These are phyloP conservation scores for Tolypocladium paradoxum DNA, from an alignment of 2,329 filamentous ascomycete genomes.

Conservation along the genomic window DNA sequence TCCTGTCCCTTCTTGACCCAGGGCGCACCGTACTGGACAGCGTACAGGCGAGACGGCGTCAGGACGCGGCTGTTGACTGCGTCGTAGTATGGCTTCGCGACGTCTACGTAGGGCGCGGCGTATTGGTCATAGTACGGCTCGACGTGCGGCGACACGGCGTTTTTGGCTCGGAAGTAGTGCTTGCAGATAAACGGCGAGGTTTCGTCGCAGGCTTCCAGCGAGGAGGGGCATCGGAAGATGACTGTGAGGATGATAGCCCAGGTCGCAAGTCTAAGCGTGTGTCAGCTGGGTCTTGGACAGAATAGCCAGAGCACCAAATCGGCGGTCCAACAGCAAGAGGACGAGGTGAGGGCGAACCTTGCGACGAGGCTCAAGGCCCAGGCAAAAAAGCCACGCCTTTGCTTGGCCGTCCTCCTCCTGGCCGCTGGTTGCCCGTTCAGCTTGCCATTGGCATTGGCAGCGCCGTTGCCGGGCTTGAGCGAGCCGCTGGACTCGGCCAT, in stretches of 20 bases:
- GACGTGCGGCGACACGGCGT: slow-evolving; percentile 58
- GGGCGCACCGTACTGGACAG: slow-evolving; percentile 65
- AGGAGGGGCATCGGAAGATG: slow-evolving; percentile 71
- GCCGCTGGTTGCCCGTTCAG: slow-evolving; percentile 16
- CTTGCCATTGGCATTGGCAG: slow-evolving; percentile 22
- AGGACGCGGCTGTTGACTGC: slow-evolving; percentile 53
- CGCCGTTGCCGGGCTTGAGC: slow-evolving; percentile 28
- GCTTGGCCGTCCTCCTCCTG: slow-evolving; percentile 12
- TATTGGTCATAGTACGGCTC: slow-evolving; percentile 81
- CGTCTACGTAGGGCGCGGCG: slow-evolving; percentile 70
- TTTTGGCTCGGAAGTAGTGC: slow-evolving; percentile 62
- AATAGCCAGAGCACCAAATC: background rate
- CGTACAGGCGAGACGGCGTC: slow-evolving; percentile 55
- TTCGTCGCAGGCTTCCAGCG: slow-evolving; percentile 54
- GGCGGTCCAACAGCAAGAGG: background rate
- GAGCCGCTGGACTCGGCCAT: slow-evolving; percentile 25
- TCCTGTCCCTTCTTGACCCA: slow-evolving; percentile 55
- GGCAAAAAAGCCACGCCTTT: slow-evolving; percentile 16
- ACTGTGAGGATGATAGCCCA: slow-evolving; percentile 82
- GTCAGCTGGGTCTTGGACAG: background rate
- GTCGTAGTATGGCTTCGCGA: slow-evolving; percentile 65
- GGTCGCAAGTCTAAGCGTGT: slow-evolving; percentile 51
- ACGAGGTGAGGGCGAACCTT: slow-evolving; percentile 33
- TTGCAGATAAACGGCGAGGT: slow-evolving; percentile 70
- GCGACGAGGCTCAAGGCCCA: slow-evolving; percentile 39